phyloP scores from a whole-genome alignment of 495 filamentous ascomycete genomes.

The Podospora pseudocomata region DNA sequence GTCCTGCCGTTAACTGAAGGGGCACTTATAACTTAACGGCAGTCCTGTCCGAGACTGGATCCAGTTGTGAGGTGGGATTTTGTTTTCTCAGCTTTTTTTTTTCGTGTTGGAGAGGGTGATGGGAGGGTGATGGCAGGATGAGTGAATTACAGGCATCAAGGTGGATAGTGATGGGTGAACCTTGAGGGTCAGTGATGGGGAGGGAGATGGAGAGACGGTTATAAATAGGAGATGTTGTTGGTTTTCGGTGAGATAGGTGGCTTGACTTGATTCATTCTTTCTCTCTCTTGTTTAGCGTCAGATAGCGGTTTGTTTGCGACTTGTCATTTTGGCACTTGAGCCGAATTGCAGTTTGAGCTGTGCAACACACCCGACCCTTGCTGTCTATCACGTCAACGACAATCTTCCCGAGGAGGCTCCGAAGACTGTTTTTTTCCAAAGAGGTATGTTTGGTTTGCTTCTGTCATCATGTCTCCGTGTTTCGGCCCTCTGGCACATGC shows the following conservation, averaged over 20 bases:
- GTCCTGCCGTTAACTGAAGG: conserved; percentile 27
- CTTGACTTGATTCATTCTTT: neutral
- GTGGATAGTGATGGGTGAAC: neutral
- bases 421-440: neutral
- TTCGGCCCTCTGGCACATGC: neutral
- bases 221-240: neutral
- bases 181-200: neutral
- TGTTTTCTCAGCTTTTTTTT: neutral
- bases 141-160: neutral
- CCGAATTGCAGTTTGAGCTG: neutral
- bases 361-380: neutral
- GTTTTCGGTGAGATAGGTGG: neutral
- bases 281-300: neutral
- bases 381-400: neutral
- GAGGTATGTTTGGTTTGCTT: neutral
- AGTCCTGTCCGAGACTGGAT: conserved; percentile 17
- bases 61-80: neutral
- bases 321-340: neutral
- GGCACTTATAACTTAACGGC: conserved; percentile 28
- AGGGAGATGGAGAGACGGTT: neutral
- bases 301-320: neutral
- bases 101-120: neutral
- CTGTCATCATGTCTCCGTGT: neutral
- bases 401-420: neutral
- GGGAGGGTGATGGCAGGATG: neutral